Percentiles rank a stretch among this genome's conserved stretches.
These are phyloP conservation scores for Leishmania amazonensis DNA, from an alignment of 208 protist genomes.

Conservation along the genomic window DNA sequence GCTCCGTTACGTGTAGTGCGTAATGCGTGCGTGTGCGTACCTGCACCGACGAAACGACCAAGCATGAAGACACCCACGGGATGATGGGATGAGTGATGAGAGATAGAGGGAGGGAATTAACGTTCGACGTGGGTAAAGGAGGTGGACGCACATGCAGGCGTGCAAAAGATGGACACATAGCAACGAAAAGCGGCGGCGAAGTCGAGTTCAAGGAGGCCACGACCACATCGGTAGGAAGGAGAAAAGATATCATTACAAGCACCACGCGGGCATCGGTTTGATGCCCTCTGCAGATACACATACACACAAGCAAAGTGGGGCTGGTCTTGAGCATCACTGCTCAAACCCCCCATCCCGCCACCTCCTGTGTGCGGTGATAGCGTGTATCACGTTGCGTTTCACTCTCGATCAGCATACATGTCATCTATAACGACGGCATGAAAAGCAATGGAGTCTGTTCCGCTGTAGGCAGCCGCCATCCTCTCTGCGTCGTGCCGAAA, in stretches of 20 bases:
- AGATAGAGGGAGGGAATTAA: background rate
- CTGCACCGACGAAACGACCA: background rate
- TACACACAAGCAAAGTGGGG: background rate
- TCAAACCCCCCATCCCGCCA: too few relatives aligned
- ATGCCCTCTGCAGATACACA: background rate
- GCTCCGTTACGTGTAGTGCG: background rate
- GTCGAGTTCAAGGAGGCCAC: background rate
- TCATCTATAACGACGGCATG: background rate
- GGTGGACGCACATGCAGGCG: background rate
- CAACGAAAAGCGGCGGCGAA: background rate
- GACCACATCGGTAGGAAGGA: background rate
- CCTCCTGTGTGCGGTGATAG: background rate
- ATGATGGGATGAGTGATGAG: background rate
- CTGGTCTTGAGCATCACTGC: background rate
- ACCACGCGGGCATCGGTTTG: background rate
- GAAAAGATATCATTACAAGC: background rate
- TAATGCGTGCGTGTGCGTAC: background rate
- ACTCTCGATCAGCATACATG: background rate
- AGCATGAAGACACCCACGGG: background rate
- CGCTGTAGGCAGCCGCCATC: background rate
- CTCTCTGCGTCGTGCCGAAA: background rate
- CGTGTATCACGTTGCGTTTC: background rate
- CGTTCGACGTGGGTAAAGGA: too few relatives aligned
- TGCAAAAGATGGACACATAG: background rate
- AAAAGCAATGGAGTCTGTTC: background rate